These are phyloP conservation scores for Pezicula carpinea DNA, from an alignment of 2,329 filamentous ascomycete genomes.

Conservation along the genomic window DNA sequence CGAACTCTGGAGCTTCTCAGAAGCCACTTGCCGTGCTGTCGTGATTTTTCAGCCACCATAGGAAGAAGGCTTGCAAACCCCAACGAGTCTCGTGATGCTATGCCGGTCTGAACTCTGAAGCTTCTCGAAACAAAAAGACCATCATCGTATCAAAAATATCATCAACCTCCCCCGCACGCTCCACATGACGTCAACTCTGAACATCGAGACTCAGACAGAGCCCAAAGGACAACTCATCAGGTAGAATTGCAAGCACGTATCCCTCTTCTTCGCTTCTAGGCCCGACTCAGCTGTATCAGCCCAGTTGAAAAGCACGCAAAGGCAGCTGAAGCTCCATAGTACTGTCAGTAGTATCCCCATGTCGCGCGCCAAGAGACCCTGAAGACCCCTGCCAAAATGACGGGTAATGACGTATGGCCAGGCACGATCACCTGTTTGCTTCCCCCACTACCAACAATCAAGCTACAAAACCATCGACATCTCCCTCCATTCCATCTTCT, in stretches of 20 bases:
- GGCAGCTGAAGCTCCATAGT: neutral
- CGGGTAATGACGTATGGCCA: slow-evolving; percentile 12
- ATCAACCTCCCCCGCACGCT: neutral
- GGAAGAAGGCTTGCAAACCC: neutral
- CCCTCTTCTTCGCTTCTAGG: no score
- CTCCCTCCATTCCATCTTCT: slow-evolving; percentile 8
- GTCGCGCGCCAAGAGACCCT: slow-evolving; percentile 12
- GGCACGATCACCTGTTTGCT: neutral
- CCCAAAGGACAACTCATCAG: no score
- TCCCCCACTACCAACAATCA: neutral
- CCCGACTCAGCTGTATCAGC: no score
- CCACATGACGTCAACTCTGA: neutral
- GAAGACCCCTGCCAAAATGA: slow-evolving; percentile 9
- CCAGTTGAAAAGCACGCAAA: no score
- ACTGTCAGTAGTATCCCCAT: neutral
- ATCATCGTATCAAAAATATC: neutral
- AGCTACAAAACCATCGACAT: slow-evolving; percentile 28
- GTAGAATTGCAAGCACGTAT: no score
- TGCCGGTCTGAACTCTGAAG: neutral
- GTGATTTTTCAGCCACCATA: neutral
- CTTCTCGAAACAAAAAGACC: slow-evolving; percentile 2
- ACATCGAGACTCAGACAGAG: no score
- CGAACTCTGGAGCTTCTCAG: no score
- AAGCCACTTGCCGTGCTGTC: no score
- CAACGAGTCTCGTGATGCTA: neutral